These are phyloP conservation scores for Vaccinium vitisidaea DNA, from an alignment of 148 eudicot genomes.

Conservation along the genomic window DNA sequence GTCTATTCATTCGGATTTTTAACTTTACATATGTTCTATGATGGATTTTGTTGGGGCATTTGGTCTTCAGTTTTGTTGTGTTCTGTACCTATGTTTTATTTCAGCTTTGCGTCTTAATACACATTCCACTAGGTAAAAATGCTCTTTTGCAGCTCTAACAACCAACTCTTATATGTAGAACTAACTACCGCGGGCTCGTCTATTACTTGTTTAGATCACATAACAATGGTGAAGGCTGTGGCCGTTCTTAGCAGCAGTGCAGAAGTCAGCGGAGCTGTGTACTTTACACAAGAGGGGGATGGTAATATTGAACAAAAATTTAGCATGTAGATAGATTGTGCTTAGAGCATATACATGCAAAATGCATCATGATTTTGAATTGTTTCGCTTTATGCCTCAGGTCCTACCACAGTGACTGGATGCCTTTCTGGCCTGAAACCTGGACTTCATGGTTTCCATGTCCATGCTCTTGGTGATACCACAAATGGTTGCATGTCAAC, in stretches of 20 bases:
- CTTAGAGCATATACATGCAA: background rate
- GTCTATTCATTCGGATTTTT: background rate
- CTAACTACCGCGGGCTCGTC: constrained; percentile 1
- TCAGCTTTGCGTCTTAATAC: background rate
- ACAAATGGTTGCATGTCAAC: constrained; percentile 99
- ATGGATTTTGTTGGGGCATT: background rate
- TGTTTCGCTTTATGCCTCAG: constrained; percentile 32
- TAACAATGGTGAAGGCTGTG: constrained; percentile 83
- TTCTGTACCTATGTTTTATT: background rate
- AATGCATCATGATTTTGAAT: background rate
- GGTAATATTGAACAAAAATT: constrained; percentile 39
- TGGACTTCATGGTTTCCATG: constrained; percentile 97
- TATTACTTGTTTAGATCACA: constrained; percentile 55
- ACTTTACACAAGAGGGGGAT: constrained; percentile 77
- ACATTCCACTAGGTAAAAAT: background rate
- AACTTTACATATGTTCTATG: background rate
- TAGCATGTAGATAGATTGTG: background rate
- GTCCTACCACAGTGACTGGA: constrained; percentile 83
- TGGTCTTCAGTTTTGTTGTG: background rate
- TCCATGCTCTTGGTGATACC: constrained; percentile 98
- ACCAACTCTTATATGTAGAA: background rate
- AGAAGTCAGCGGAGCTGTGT: constrained; percentile 80
- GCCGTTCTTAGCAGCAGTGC: constrained; percentile 67
- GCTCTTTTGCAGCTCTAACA: background rate
- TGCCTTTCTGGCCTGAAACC: constrained; percentile 78